Evolutionary conservation across 1,139 yeast genomes (phyloP), one percentile per base, ranked within the genome.

Genomic region (Diutina mesorugosa): DNA sequence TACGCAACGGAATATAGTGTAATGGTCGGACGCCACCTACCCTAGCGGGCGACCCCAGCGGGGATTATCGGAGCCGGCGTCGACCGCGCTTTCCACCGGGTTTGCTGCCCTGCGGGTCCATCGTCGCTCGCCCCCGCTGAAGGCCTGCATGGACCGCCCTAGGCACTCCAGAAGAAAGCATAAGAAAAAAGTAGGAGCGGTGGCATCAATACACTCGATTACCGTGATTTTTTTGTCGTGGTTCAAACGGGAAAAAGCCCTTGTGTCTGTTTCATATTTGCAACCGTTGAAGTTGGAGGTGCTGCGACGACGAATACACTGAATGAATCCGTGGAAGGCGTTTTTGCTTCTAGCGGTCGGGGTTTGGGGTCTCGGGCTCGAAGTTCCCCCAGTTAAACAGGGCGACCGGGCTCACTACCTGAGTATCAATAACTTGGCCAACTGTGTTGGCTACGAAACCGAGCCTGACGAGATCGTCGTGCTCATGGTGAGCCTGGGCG

Each of bases 401-500:
- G 73, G 72, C 9, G 74, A 72, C 55, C 56, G 58, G 26, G 59
- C 59, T 41, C 65, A 66, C 53, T 66, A 66, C 57, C 68, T 76
- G 21, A 65, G 72, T 35, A 57, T 65, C 28, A 56, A 63, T 45
- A 66, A 72, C 60, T 64, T 74, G 51, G 59, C 62, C 52, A 69
- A 73, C 59, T 76, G 80, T 63, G 60, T 76, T n/a, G 67, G 72
- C 51, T 76, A 76, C 61, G 63, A 65, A n/a, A 72, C 77, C 6
- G 67, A 68, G 50, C 64, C 67, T 47, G 70, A 74, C 59, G 80
- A 76, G 57, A 67, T 74, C 30, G 62, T 76, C 32, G 64, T 73
- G 66, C 69, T 74, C 29, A 65, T 64, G 45, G 62, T 75, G 45
- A 61, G 66, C 18, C 59, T 68, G 54, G 78, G 77, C 32, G 72